These are phyloP conservation scores for Tricholoma matsutake DNA, from an alignment of 768 basidiomycete species.

Conservation along the genomic window DNA sequence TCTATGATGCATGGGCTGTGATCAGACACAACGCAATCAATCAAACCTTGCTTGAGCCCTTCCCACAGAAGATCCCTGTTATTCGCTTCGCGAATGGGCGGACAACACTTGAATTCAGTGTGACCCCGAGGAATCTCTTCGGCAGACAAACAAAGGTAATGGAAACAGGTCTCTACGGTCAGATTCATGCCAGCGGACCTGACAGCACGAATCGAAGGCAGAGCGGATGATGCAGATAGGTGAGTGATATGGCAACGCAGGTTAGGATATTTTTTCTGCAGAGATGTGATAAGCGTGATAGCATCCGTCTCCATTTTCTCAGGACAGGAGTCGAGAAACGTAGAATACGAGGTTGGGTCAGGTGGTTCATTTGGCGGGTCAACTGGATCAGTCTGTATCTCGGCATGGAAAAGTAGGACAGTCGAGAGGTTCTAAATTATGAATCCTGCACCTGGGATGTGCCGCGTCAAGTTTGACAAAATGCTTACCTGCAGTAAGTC, in stretches of 20 bases:
- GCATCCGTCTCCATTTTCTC: constrained; percentile 76
- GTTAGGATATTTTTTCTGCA: constrained; percentile 59
- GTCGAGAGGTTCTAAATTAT: constrained; percentile 55
- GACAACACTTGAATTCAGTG: constrained; percentile 95
- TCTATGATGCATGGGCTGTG: constrained; percentile 88
- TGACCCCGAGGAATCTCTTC: constrained; percentile 69
- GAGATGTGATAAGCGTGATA: constrained; percentile 67
- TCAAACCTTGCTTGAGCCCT: constrained; percentile 75
- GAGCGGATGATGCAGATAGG: constrained; percentile 80
- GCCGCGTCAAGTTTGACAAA: constrained; percentile 1
- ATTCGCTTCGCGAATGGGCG: constrained; percentile 73
- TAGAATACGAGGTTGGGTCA: constrained; percentile 61
- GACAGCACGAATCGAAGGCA: constrained; percentile 74
- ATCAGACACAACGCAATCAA: constrained; percentile 94
- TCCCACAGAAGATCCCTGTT: constrained; percentile 82
- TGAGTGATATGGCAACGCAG: constrained; percentile 94
- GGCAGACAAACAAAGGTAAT: constrained; percentile 83
- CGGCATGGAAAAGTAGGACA: constrained; percentile 90
- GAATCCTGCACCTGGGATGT: background rate
- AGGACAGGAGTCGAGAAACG: constrained; percentile 86
- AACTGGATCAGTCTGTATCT: constrained; percentile 48
- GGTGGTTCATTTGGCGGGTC: constrained; percentile 9
- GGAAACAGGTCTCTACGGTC: constrained; percentile 96
- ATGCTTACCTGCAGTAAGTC: constrained; percentile 60
- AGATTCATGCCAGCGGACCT: constrained; percentile 61